Evolutionary conservation across 1,284 basidiomycete genomes (phyloP).

Genomic region (Wallemia hederae): DNA sequence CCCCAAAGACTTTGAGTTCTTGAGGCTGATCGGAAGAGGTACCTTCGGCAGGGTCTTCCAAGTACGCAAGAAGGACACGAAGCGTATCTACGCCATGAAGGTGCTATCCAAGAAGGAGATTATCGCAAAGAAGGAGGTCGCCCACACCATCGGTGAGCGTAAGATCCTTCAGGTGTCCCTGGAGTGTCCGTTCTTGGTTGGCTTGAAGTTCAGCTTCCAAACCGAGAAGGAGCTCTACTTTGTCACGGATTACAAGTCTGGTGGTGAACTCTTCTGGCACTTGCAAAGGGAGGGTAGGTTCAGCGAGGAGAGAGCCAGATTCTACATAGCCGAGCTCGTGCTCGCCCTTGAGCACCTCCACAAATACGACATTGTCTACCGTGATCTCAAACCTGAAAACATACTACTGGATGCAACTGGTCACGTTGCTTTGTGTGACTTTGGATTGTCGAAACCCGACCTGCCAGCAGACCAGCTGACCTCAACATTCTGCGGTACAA

Average conservation of each 20-base stretch:
- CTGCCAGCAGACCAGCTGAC: slow-evolving; percentile 77
- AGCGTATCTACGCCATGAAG: slow-evolving; percentile 99
- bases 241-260: slow-evolving; percentile 96
- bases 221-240: slow-evolving; percentile 85
- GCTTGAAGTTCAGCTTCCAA: slow-evolving; percentile 95
- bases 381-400: slow-evolving; percentile 89
- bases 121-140: slow-evolving; percentile 94
- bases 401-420: slow-evolving; percentile 89
- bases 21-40: slow-evolving; percentile 92
- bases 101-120: slow-evolving; percentile 97
- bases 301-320: slow-evolving; percentile 64
- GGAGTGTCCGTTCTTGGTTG: slow-evolving; percentile 89
- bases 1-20: slow-evolving; percentile 86
- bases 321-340: slow-evolving; percentile 83
- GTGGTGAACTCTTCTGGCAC: slow-evolving; percentile 96
- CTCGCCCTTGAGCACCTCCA: slow-evolving; percentile 83
- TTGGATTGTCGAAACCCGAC: slow-evolving; percentile 89
- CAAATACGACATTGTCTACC: slow-evolving; percentile 90
- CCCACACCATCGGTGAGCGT: slow-evolving; percentile 95
- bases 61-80: slow-evolving; percentile 88
- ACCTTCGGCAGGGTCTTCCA: slow-evolving; percentile 99
- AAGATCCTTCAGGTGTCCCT: slow-evolving; percentile 88
- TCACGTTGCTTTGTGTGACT: slow-evolving; percentile 86
- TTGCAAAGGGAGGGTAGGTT: slow-evolving; percentile 82
- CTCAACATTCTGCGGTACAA: slow-evolving; percentile 91